Evolutionary conservation across 2,329 filamentous ascomycete species (phyloP).

Genomic region (Ophiostoma ulmi): DNA sequence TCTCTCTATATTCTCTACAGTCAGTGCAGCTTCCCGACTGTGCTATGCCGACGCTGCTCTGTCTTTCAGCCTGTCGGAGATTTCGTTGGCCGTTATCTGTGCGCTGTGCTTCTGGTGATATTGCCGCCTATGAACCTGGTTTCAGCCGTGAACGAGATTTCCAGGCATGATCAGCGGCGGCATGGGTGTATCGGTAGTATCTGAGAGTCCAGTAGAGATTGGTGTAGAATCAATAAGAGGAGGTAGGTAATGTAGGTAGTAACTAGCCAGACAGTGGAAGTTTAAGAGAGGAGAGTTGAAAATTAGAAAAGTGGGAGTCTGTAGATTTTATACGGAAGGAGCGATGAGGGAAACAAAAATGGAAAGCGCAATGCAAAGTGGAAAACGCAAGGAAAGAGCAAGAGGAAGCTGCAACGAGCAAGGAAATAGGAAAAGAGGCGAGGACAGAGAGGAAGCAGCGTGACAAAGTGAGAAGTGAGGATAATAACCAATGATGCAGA

Average conservation of each 20-base stretch:
- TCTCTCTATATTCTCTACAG: not conserved
- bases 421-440: not conserved
- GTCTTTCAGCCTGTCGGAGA: conserved; percentile 7
- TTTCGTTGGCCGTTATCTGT: not conserved
- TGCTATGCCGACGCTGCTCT: not conserved
- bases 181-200: conserved; percentile 2
- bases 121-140: conserved; percentile 7
- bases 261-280: not conserved
- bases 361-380: not conserved
- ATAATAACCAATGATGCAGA: conserved; percentile 13
- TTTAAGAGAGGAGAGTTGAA: not conserved
- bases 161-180: conserved; percentile 10
- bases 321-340: conserved; percentile 11
- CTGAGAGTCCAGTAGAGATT: not conserved
- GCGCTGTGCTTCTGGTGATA: not conserved
- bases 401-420: not conserved
- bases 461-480: not conserved
- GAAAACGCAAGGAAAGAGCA: not conserved
- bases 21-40: not conserved
- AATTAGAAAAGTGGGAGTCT: not conserved
- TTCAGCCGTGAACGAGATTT: conserved; percentile 8
- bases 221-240: not conserved
- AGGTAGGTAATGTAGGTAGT: not conserved
- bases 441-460: conserved; percentile 1
- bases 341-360: not conserved